Conservation (phyloP, 345 rosid genomes). For the Anacardium occidentale region DNA sequence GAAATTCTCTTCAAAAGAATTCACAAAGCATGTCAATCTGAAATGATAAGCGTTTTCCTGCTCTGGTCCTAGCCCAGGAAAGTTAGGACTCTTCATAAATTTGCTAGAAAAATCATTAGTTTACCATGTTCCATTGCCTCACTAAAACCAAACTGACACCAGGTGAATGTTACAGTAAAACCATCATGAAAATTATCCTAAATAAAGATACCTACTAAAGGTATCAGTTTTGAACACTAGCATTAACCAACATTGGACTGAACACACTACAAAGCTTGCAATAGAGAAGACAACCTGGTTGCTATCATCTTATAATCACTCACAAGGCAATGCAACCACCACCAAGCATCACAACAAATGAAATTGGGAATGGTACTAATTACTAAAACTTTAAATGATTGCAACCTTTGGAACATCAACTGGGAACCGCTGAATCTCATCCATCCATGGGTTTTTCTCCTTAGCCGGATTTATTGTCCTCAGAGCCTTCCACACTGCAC, state of each 20-base stretch:
- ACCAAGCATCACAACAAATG: no score
- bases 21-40: neutral
- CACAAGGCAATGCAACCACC: no score
- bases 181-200: neutral
- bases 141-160: neutral
- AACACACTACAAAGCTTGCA: neutral
- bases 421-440: neutral
- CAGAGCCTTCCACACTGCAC: neutral
- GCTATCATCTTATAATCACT: no score
- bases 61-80: neutral
- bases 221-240: neutral
- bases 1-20: neutral
- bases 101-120: neutral
- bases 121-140: conserved; percentile 1
- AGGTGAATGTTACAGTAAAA: neutral
- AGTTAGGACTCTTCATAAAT: no score
- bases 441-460: neutral
- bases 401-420: neutral
- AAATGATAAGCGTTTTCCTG: neutral
- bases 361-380: no score
- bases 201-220: neutral
- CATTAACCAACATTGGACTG: neutral
- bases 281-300: neutral
- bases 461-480: neutral
- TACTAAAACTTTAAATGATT: no score